A percentile compares a stretch with the other conserved stretches of the same genome.
These are phyloP conservation scores for Hypomontagnella submonticulosa DNA, from an alignment of 495 filamentous ascomycete genomes.

Conservation along the genomic window DNA sequence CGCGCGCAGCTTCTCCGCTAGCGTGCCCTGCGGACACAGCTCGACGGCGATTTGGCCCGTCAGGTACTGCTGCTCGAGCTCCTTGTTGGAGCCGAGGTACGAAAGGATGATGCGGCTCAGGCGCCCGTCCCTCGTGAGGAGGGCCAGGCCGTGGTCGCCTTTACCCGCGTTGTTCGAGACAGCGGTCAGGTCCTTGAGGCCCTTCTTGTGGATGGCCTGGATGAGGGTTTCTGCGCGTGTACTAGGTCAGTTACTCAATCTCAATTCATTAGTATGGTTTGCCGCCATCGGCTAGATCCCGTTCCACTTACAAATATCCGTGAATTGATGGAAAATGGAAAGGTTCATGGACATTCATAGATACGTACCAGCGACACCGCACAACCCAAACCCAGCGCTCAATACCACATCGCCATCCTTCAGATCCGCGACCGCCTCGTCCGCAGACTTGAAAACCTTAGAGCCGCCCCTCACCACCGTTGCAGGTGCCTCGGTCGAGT, in stretches of 20 bases:
- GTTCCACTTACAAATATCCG: background rate
- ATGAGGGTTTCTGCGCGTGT: slow-evolving; percentile 59
- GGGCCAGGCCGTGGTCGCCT: slow-evolving; percentile 63
- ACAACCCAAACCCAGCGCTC: slow-evolving; percentile 71
- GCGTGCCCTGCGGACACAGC: slow-evolving; percentile 72
- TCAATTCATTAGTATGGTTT: background rate
- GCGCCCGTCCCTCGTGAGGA: slow-evolving; percentile 65
- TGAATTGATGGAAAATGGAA: background rate
- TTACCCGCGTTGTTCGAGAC: slow-evolving; percentile 75
- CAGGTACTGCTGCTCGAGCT: slow-evolving; percentile 71
- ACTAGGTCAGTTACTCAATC: slow-evolving; percentile 1
- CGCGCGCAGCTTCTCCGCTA: slow-evolving; percentile 70
- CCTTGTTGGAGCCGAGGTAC: slow-evolving; percentile 71
- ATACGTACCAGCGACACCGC: slow-evolving; percentile 67
- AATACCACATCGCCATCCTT: slow-evolving; percentile 67
- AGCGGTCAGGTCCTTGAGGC: slow-evolving; percentile 65
- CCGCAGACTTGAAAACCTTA: slow-evolving; percentile 66
- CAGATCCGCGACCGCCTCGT: slow-evolving; percentile 70
- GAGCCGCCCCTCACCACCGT: slow-evolving; percentile 53
- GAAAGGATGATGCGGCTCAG: slow-evolving; percentile 69
- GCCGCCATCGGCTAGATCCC: no score
- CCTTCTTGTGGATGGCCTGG: slow-evolving; percentile 58
- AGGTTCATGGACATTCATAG: background rate
- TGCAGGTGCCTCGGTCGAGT: slow-evolving; percentile 42
- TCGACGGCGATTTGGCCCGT: slow-evolving; percentile 71